Conservation (phyloP, 2,329 filamentous ascomycete species). For the Fusarium floridanum region DNA sequence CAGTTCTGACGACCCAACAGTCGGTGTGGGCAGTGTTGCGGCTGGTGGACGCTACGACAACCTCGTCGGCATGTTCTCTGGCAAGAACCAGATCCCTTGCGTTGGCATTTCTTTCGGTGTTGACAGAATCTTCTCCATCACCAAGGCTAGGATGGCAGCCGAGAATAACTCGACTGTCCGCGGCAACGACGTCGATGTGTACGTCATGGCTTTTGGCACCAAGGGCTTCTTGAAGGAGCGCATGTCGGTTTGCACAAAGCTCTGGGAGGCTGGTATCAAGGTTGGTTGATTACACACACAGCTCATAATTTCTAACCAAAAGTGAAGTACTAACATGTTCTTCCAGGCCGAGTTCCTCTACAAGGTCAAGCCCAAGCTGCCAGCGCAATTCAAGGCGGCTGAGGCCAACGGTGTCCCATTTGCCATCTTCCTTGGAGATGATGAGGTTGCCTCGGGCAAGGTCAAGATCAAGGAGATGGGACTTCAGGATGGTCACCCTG, state of each 20-base stretch:
- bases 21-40: slow-evolving; percentile 89
- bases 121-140: slow-evolving; percentile 94
- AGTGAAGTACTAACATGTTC: slow-evolving; percentile 39
- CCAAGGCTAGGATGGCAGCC: slow-evolving; percentile 77
- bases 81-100: slow-evolving; percentile 80
- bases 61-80: slow-evolving; percentile 92
- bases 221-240: slow-evolving; percentile 88
- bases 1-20: slow-evolving; percentile 80
- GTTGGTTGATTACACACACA: slow-evolving; percentile 53
- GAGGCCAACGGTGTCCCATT: slow-evolving; percentile 85
- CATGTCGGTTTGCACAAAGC: slow-evolving; percentile 79
- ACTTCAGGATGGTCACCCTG: slow-evolving; percentile 83
- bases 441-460: slow-evolving; percentile 85
- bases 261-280: slow-evolving; percentile 93
- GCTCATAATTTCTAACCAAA: background rate
- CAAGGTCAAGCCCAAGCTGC: slow-evolving; percentile 92
- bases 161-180: slow-evolving; percentile 65
- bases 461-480: slow-evolving; percentile 87
- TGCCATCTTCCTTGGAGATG: slow-evolving; percentile 90
- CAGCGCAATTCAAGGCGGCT: slow-evolving; percentile 90
- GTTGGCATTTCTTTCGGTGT: slow-evolving; percentile 87
- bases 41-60: slow-evolving; percentile 94
- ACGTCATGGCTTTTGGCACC: slow-evolving; percentile 89
- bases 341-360: slow-evolving; percentile 82
- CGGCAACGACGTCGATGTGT: slow-evolving; percentile 85